These are phyloP conservation scores for Phytophthora kernoviae DNA, from an alignment of 352 stramenopile genomes.

Conservation along the genomic window DNA sequence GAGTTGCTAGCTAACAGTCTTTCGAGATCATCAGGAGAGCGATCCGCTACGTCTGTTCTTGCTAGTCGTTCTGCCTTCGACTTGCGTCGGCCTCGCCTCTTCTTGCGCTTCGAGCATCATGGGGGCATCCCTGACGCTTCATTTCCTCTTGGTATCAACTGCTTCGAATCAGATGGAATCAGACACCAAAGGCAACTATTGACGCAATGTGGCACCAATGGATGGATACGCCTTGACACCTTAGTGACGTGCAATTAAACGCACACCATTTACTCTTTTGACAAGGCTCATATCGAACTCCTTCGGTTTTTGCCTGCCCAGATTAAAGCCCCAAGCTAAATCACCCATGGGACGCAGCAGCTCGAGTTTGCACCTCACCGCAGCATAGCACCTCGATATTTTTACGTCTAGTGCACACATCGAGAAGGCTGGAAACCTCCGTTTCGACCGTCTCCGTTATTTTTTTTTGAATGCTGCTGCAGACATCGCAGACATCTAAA, in stretches of 20 bases:
- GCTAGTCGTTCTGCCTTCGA: slow-evolving; percentile 61
- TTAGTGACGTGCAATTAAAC: too few relatives aligned
- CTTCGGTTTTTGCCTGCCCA: too few relatives aligned
- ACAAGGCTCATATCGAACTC: too few relatives aligned
- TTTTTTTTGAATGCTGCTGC: slow-evolving; percentile 18
- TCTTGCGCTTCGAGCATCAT: slow-evolving; percentile 24
- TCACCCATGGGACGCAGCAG: too few relatives aligned
- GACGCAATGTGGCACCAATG: too few relatives aligned
- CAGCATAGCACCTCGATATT: slow-evolving; percentile 28
- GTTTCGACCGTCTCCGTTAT: slow-evolving; percentile 35
- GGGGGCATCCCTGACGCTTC: slow-evolving; percentile 10
- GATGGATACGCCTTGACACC: too few relatives aligned
- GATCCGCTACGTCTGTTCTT: neutral
- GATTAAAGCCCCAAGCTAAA: too few relatives aligned
- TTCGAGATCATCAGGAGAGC: slow-evolving; percentile 20
- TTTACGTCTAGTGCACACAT: slow-evolving; percentile 8
- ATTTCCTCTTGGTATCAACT: too few relatives aligned
- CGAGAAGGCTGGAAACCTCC: slow-evolving; percentile 4
- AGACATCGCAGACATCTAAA: slow-evolving; percentile 28
- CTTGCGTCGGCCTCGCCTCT: slow-evolving; percentile 44
- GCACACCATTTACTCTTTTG: too few relatives aligned
- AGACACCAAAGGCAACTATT: too few relatives aligned
- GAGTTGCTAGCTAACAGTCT: slow-evolving; percentile 33
- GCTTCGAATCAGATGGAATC: too few relatives aligned
- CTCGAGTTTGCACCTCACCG: too few relatives aligned